Evolutionary conservation across 2,329 filamentous ascomycete species (phyloP), one percentile per base, ranked within the genome.

Genomic region (Calonectria pauciramosa): DNA sequence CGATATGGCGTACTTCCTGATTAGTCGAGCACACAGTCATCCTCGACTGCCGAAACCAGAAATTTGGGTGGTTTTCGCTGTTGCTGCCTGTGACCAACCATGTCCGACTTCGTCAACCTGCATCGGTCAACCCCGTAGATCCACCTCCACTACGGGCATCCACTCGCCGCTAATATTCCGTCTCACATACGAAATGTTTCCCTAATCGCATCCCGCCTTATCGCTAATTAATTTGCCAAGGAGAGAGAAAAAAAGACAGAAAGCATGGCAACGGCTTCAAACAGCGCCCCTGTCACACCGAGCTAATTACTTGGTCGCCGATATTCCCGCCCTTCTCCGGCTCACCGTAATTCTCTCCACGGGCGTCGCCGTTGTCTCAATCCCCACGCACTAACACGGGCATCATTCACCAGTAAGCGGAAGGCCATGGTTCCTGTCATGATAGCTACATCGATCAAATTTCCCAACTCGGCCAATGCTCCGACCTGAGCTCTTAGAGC

Each of bases 101-200:
- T 64, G 52, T n/a, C 28, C 71, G 71, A 36, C 59, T 72, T 76
- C 68, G 64, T 78, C 77, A 64, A 69, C 72, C 20, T 80, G 78
- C 78, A 79, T 80, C 78, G 78, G 78, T 63, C 78, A 80, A 80
- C 67, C 78, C 78, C 77, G 78, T 72, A 65, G 71, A 69, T 72
- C 64, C 66, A 69, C 70, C 32, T 34, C 54, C 68, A 70, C 41
- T 56, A 60, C 66, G 32, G 32, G 38, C n/a, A 60, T 28, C 68
- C 44, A 51, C n/a, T 51, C 28, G 10, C 68, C 49, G 38, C 49
- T 59, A 34, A n/a, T 30, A 34, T 28, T 47, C 59, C 47, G 36
- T 41, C 60, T 59, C 49, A 67, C 64, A 30, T 51, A 32, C 16
- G 56, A 63, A 18, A 41, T 28, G 38, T 41, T 41, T 63, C 56